Evolutionary conservation across 2,329 filamentous ascomycete species (phyloP).

Genomic region (Pseudopyricularia javanii): DNA sequence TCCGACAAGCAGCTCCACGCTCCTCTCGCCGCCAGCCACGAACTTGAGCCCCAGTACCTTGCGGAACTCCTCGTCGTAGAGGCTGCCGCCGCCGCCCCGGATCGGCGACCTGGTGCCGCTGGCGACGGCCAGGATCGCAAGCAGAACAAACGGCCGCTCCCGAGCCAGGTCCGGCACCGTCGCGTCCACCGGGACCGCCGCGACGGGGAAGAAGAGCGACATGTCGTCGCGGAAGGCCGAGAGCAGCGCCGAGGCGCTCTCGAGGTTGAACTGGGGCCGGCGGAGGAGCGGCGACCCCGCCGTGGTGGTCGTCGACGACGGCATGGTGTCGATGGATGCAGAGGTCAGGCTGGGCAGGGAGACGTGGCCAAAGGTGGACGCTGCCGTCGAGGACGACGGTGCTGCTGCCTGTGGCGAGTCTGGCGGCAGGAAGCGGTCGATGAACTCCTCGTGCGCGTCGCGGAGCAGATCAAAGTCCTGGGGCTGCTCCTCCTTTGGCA

Average conservation of each 20-base stretch:
- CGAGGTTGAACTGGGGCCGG: constrained; percentile 41
- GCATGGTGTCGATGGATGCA: neutral
- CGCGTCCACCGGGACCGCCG: constrained; percentile 24
- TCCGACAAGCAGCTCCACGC: constrained; percentile 42
- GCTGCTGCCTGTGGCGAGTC: neutral
- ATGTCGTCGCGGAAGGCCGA: constrained; percentile 26
- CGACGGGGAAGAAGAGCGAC: constrained; percentile 25
- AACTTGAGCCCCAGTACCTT: constrained; percentile 44
- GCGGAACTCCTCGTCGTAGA: constrained; percentile 46
- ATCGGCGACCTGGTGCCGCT: constrained; percentile 31
- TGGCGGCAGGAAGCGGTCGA: constrained; percentile 26
- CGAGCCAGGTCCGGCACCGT: constrained; percentile 30
- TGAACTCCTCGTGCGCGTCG: constrained; percentile 25
- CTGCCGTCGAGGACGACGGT: neutral
- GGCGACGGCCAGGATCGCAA: constrained; percentile 39
- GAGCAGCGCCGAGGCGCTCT: constrained; percentile 35
- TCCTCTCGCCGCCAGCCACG: constrained; percentile 43
- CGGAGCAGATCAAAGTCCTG: constrained; percentile 29
- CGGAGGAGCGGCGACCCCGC: constrained; percentile 21
- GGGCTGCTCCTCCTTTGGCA: constrained; percentile 25
- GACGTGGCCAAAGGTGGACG: neutral
- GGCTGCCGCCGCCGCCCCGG: constrained; percentile 37
- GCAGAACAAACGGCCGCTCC: constrained; percentile 36
- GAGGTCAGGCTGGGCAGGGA: too few relatives aligned
- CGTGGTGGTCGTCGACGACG: neutral